These are phyloP conservation scores for Talaromyces ruber DNA, from an alignment of 495 filamentous ascomycete genomes.

Conservation along the genomic window DNA sequence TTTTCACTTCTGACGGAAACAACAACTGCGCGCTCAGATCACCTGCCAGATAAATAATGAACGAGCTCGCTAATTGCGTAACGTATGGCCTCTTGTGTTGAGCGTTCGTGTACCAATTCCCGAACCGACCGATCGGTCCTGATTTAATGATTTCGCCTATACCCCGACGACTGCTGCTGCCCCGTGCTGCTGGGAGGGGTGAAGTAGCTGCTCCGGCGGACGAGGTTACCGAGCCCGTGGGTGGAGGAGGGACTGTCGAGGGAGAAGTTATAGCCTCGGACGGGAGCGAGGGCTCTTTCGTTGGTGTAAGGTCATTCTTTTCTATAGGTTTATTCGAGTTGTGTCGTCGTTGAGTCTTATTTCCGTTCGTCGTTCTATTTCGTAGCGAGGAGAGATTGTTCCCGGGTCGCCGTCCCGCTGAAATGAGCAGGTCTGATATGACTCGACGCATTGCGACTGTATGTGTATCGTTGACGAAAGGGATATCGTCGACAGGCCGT, in stretches of 20 bases:
- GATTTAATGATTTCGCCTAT: slow-evolving; percentile 54
- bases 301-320: background rate
- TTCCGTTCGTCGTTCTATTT: background rate
- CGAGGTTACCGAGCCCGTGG: slow-evolving; percentile 16
- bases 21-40: slow-evolving; percentile 71
- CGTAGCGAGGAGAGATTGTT: background rate
- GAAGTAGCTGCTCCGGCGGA: slow-evolving; percentile 33
- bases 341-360: background rate
- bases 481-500: background rate
- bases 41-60: slow-evolving; percentile 71
- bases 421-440: background rate
- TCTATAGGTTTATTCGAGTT: background rate
- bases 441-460: slow-evolving; percentile 1
- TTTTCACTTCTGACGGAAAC: slow-evolving; percentile 26
- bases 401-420: background rate
- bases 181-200: slow-evolving; percentile 28
- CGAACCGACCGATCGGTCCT: slow-evolving; percentile 28
- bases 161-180: slow-evolving; percentile 38
- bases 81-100: slow-evolving; percentile 63
- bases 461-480: background rate
- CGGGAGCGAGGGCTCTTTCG: background rate
- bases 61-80: slow-evolving; percentile 66
- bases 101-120: slow-evolving; percentile 51
- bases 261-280: background rate
- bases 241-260: slow-evolving; percentile 5